phyloP scores from a whole-genome alignment of 2,329 filamentous ascomycete genomes.

The Metarhizium album region DNA sequence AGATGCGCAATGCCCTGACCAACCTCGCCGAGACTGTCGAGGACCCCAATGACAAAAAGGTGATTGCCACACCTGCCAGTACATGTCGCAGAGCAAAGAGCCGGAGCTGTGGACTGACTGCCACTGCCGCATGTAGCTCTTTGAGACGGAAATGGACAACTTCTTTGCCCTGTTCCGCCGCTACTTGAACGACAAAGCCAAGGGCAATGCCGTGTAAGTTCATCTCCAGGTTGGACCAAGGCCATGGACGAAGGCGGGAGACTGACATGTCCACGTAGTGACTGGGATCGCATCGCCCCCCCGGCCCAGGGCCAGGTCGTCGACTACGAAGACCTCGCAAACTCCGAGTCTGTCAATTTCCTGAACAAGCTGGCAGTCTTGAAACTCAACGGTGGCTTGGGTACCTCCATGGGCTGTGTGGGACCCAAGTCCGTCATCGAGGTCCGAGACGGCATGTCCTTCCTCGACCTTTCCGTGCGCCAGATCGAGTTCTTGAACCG shows the following conservation, averaged over 20 bases:
- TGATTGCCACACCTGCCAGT: slow-evolving; percentile 25
- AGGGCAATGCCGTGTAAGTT: slow-evolving; percentile 75
- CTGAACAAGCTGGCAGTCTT: slow-evolving; percentile 95
- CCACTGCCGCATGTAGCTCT: slow-evolving; percentile 47
- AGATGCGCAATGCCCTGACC: slow-evolving; percentile 98
- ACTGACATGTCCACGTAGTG: slow-evolving; percentile 37
- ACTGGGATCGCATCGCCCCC: slow-evolving; percentile 94
- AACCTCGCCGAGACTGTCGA: slow-evolving; percentile 81
- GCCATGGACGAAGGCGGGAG: not conserved
- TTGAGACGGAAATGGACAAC: slow-evolving; percentile 99
- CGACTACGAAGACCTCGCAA: slow-evolving; percentile 82
- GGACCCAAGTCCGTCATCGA: slow-evolving; percentile 99
- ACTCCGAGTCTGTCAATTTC: slow-evolving; percentile 84
- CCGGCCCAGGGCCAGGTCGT: slow-evolving; percentile 90
- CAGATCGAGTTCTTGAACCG: slow-evolving; percentile 99
- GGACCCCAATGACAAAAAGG: slow-evolving; percentile 76
- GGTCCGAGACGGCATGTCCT: slow-evolving; percentile 99
- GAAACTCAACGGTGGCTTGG: slow-evolving; percentile 98
- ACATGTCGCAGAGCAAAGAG: not conserved
- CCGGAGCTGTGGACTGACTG: not conserved
- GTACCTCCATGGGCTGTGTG: slow-evolving; percentile 99
- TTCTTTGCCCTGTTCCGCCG: slow-evolving; percentile 98
- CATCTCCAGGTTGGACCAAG: not conserved
- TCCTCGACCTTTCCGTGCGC: slow-evolving; percentile 94
- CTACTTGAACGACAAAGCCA: slow-evolving; percentile 98